These are phyloP conservation scores for Epichloe coenophiala DNA, from an alignment of 2,329 filamentous ascomycete genomes.

Conservation along the genomic window DNA sequence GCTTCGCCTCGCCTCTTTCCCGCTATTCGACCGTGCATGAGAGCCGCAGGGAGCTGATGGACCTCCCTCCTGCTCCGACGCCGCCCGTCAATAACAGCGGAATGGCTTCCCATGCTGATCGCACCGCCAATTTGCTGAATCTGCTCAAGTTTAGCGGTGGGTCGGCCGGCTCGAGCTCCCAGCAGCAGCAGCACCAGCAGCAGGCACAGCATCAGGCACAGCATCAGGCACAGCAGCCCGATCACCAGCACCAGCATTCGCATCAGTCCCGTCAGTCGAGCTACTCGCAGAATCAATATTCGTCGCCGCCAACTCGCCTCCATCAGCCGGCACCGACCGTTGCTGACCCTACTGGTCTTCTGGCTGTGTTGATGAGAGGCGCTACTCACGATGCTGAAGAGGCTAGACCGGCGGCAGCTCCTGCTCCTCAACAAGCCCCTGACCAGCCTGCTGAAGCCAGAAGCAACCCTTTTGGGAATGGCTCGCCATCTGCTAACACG, in stretches of 20 bases:
- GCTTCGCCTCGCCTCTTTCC: background rate
- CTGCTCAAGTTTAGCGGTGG: conserved; percentile 46
- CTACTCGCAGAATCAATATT: conserved; percentile 10
- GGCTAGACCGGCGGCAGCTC: conserved; percentile 11
- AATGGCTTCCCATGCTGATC: conserved; percentile 28
- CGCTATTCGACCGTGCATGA: background rate
- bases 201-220: conserved; percentile 7
- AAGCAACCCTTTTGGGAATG: conserved; percentile 28
- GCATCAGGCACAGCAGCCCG: conserved; percentile 13
- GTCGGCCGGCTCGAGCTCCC: conserved; percentile 15
- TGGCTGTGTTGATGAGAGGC: conserved; percentile 48
- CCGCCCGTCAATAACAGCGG: conserved; percentile 27
- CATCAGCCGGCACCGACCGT: conserved; percentile 43
- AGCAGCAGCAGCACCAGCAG: conserved; percentile 15
- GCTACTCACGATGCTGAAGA: conserved; percentile 33
- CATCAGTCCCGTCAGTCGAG: conserved; percentile 9
- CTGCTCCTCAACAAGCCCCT: conserved; percentile 9
- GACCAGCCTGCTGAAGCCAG: conserved; percentile 12
- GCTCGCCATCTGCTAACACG: conserved; percentile 51
- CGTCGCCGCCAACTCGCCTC: conserved; percentile 26
- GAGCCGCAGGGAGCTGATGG: conserved; percentile 19
- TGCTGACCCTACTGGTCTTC: conserved; percentile 42
- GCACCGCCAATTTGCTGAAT: conserved; percentile 43
- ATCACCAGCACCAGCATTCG: conserved; percentile 14
- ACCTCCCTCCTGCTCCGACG: conserved; percentile 38